These are phyloP conservation scores for Hymenoscyphus infarciens DNA, from an alignment of 2,329 filamentous ascomycete species.

Conservation along the genomic window DNA sequence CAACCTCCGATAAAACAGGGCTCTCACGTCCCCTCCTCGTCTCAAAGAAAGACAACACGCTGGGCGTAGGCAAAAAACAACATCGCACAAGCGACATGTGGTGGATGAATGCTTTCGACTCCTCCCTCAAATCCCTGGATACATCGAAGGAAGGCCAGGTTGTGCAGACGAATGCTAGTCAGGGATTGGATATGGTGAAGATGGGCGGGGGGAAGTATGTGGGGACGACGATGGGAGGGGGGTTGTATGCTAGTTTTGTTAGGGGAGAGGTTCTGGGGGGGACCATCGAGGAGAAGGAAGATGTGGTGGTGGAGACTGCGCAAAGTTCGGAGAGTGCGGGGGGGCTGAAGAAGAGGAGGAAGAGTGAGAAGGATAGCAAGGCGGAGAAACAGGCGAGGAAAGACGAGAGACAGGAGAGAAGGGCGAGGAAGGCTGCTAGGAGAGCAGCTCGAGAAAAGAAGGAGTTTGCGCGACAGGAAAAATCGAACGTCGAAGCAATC, in stretches of 20 bases:
- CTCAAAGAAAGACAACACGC: conserved; percentile 74
- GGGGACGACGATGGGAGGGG: conserved; percentile 42
- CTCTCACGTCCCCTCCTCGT: conserved; percentile 81
- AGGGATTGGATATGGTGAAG: conserved; percentile 54
- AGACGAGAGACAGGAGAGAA: conserved; percentile 36
- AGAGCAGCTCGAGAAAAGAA: conserved; percentile 28
- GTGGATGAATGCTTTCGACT: conserved; percentile 95
- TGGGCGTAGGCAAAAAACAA: conserved; percentile 77
- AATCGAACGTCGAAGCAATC: conserved; percentile 22
- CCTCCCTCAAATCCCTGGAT: conserved; percentile 78
- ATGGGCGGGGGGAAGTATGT: conserved; percentile 55
- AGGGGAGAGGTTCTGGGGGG: conserved; percentile 73
- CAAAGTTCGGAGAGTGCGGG: too few relatives aligned
- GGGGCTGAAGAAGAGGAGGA: conserved; percentile 34
- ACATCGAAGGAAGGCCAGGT: conserved; percentile 53
- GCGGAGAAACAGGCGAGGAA: conserved; percentile 31
- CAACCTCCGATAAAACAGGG: conserved; percentile 66
- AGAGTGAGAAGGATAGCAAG: conserved; percentile 34
- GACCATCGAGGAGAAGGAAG: conserved; percentile 48
- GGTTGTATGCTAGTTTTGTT: conserved; percentile 79
- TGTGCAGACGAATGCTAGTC: conserved; percentile 52
- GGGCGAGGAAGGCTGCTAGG: conserved; percentile 39
- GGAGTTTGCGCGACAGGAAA: neutral
- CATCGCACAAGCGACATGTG: conserved; percentile 72
- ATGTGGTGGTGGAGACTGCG: conserved; percentile 13